phyloP scores from a whole-genome alignment of 2,329 filamentous ascomycete genomes.

The Fusarium sp. region DNA sequence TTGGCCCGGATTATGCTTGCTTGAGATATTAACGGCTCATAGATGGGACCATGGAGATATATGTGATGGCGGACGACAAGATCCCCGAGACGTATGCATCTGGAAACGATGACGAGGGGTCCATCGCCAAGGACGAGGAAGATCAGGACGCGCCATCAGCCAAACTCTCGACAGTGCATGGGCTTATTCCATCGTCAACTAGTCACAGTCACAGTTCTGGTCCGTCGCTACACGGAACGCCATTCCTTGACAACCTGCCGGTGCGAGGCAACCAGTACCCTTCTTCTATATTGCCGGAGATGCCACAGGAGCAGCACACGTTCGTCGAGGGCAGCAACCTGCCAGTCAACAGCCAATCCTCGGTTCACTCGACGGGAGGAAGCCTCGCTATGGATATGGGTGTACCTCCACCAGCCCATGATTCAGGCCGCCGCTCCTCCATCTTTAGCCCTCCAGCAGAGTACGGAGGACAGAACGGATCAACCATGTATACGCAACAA shows the following conservation, averaged over 20 bases:
- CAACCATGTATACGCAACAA: slow-evolving; percentile 52
- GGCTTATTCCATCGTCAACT: slow-evolving; percentile 48
- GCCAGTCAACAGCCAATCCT: slow-evolving; percentile 46
- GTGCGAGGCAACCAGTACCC: slow-evolving; percentile 54
- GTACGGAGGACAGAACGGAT: slow-evolving; percentile 52
- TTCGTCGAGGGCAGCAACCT: slow-evolving; percentile 53
- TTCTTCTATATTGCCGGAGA: slow-evolving; percentile 54
- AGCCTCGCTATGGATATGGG: slow-evolving; percentile 55
- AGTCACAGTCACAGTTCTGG: slow-evolving; percentile 52
- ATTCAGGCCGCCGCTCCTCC: slow-evolving; percentile 56
- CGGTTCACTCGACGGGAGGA: slow-evolving; percentile 48
- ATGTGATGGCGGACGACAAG: slow-evolving; percentile 62
- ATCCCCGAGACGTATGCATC: slow-evolving; percentile 57
- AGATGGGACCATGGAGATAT: slow-evolving; percentile 59
- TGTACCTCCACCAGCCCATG: slow-evolving; percentile 55
- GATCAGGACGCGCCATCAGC: slow-evolving; percentile 51
- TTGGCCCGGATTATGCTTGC: not conserved
- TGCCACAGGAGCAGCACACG: slow-evolving; percentile 52
- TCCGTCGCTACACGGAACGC: slow-evolving; percentile 44
- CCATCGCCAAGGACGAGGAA: slow-evolving; percentile 55
- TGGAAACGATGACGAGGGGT: slow-evolving; percentile 55
- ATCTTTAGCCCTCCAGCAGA: slow-evolving; percentile 52
- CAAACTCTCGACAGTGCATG: slow-evolving; percentile 47
- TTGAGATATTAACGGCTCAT: slow-evolving; percentile 8
- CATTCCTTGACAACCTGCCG: slow-evolving; percentile 55